Percentiles rank a stretch among this genome's conserved stretches.
phyloP scores from a whole-genome alignment of 1,284 basidiomycete genomes.

The Microstroma glucosiphilum region DNA sequence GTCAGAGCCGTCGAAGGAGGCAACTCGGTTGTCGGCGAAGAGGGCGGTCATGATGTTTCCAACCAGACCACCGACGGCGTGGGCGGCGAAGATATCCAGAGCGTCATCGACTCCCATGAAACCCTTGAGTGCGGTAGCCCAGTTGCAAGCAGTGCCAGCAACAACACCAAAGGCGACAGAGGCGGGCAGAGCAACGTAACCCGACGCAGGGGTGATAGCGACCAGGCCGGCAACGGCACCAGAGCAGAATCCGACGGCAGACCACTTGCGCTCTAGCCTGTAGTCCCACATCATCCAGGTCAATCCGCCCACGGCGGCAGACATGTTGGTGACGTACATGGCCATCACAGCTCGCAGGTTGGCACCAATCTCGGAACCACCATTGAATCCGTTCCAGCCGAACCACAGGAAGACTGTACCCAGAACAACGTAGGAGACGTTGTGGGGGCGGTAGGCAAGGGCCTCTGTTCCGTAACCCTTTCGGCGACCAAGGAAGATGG shows the following conservation, averaged over 20 bases:
- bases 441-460: conserved; percentile 53
- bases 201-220: conserved; percentile 79
- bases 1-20: conserved; percentile 71
- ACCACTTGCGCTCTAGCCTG: conserved; percentile 54
- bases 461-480: conserved; percentile 52
- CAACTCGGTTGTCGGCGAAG: conserved; percentile 80
- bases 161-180: conserved; percentile 59
- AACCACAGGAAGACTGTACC: conserved; percentile 54
- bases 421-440: conserved; percentile 51
- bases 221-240: conserved; percentile 86
- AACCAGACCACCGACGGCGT: conserved; percentile 78
- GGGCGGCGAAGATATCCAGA: conserved; percentile 72
- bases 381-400: conserved; percentile 51
- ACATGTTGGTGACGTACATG: conserved; percentile 57
- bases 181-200: conserved; percentile 51
- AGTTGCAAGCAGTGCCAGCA: conserved; percentile 80
- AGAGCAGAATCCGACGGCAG: conserved; percentile 82
- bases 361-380: conserved; percentile 51
- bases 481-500: conserved; percentile 52
- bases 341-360: conserved; percentile 53
- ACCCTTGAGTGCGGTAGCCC: conserved; percentile 84
- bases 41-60: conserved; percentile 79
- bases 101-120: conserved; percentile 52
- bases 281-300: conserved; percentile 54
- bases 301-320: conserved; percentile 63